Conservation (phyloP, 805 yeast genomes). For the Sungouiella blattae region DNA sequence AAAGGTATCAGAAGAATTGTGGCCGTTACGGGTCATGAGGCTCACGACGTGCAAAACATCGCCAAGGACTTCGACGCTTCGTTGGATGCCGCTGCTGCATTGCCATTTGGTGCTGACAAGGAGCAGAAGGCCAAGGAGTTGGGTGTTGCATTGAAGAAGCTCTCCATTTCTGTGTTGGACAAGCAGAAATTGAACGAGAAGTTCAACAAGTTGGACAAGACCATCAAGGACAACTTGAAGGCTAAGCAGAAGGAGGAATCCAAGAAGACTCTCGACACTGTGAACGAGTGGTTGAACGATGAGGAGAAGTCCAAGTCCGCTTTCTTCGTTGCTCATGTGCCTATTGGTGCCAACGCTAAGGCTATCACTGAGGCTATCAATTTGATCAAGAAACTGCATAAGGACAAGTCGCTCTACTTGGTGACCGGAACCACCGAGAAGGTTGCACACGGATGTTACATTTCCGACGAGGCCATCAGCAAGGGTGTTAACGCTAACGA, state of each 20-base stretch:
- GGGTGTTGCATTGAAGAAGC: conserved; percentile 79
- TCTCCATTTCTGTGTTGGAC: conserved; percentile 75
- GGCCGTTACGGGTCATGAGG: conserved; percentile 91
- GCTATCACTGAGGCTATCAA: conserved; percentile 91
- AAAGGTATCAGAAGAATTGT: conserved; percentile 98
- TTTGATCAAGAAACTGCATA: conserved; percentile 70
- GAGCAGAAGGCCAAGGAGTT: conserved; percentile 80
- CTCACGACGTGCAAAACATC: conserved; percentile 82
- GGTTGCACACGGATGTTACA: conserved; percentile 94
- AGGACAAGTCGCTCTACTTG: conserved; percentile 73
- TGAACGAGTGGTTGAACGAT: conserved; percentile 59
- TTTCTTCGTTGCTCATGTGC: conserved; percentile 64
- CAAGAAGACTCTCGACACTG: conserved; percentile 74
- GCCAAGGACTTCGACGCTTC: conserved; percentile 68
- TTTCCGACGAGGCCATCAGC: conserved; percentile 65
- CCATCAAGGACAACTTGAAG: conserved; percentile 84
- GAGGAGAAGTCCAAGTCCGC: conserved; percentile 45
- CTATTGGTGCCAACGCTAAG: conserved; percentile 80
- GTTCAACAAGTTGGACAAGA: conserved; percentile 77
- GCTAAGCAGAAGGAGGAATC: conserved; percentile 83
- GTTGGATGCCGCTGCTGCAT: conserved; percentile 54
- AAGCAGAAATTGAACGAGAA: conserved; percentile 73
- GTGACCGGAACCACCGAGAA: conserved; percentile 70
- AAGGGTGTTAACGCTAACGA: conserved; percentile 74
- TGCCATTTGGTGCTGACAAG: conserved; percentile 72